Evolutionary conservation across 768 basidiomycete genomes (phyloP).

Genomic region (Boletus insuetus): DNA sequence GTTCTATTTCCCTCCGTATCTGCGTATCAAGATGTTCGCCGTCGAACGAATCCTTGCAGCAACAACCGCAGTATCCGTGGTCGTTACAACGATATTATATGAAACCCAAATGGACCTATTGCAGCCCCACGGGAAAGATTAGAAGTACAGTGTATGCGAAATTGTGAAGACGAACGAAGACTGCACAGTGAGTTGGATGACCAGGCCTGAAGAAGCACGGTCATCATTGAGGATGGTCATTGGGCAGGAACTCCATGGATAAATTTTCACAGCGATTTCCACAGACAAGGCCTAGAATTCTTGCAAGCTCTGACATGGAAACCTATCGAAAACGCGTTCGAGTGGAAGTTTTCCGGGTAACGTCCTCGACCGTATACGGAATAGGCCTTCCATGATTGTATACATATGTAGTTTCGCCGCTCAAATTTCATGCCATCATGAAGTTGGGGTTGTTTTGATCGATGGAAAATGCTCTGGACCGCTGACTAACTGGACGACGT

Average conservation of each 20-base stretch:
- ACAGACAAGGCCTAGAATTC: slow-evolving; percentile 8
- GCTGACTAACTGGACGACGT: too few relatives aligned
- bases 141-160: not conserved
- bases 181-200: slow-evolving; percentile 8
- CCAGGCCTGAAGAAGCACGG: slow-evolving; percentile 3
- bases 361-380: too few relatives aligned
- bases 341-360: too few relatives aligned
- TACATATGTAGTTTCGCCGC: too few relatives aligned
- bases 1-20: slow-evolving; percentile 13
- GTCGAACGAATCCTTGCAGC: slow-evolving; percentile 16
- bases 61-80: slow-evolving; percentile 19
- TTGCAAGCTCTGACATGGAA: slow-evolving; percentile 9
- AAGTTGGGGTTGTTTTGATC: too few relatives aligned
- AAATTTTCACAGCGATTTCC: slow-evolving; percentile 11
- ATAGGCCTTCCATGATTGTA: too few relatives aligned
- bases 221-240: not conserved
- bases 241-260: too few relatives aligned
- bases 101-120: slow-evolving; percentile 7
- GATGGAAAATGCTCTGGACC: too few relatives aligned
- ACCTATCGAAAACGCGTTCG: not conserved
- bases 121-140: not conserved
- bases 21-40: slow-evolving; percentile 2
- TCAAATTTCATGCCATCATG: too few relatives aligned
- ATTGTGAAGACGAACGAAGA: slow-evolving; percentile 9
- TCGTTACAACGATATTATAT: slow-evolving; percentile 10